Percentiles rank a stretch among this genome's conserved stretches.
phyloP scores from a whole-genome alignment of 2,329 filamentous ascomycete genomes.

The Aspergillus melleus region DNA sequence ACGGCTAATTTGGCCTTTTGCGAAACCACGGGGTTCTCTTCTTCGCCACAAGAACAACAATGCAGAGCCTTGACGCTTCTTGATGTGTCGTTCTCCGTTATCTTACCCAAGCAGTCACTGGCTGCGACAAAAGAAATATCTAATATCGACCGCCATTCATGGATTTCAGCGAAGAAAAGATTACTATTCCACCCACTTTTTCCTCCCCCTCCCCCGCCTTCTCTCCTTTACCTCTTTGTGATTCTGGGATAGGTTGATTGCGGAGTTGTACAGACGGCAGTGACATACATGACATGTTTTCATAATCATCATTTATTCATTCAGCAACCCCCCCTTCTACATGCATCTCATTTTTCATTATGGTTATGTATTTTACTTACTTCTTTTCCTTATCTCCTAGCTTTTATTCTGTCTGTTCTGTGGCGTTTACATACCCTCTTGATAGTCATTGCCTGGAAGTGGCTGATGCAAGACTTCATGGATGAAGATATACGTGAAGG shows the following conservation, averaged over 20 bases:
- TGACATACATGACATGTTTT: constrained; percentile 20
- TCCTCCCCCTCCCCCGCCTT: constrained; percentile 10
- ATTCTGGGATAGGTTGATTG: constrained; percentile 11
- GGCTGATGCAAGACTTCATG: constrained; percentile 4
- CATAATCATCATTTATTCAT: constrained; percentile 12
- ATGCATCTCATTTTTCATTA: constrained; percentile 13
- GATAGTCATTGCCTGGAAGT: constrained; percentile 12
- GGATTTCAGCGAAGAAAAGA: neutral
- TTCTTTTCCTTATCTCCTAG: constrained; percentile 1
- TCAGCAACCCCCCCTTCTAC: constrained; percentile 8
- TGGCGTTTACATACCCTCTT: constrained; percentile 20
- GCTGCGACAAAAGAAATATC: neutral
- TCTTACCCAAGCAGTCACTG: neutral
- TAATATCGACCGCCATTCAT: neutral
- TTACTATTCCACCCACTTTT: neutral
- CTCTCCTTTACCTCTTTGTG: constrained; percentile 1
- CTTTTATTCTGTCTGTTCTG: constrained; percentile 5
- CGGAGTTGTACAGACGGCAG: constrained; percentile 26
- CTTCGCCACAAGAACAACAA: neutral
- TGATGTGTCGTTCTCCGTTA: neutral
- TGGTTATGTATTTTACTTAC: constrained; percentile 13
- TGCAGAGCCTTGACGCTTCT: neutral
- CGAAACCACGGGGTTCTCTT: neutral
- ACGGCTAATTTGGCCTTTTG: neutral
- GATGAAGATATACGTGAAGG: constrained; percentile 1